Base-by-base conservation (phyloP, 441 rosid genomes). In the Erodium moschatum region DNA sequence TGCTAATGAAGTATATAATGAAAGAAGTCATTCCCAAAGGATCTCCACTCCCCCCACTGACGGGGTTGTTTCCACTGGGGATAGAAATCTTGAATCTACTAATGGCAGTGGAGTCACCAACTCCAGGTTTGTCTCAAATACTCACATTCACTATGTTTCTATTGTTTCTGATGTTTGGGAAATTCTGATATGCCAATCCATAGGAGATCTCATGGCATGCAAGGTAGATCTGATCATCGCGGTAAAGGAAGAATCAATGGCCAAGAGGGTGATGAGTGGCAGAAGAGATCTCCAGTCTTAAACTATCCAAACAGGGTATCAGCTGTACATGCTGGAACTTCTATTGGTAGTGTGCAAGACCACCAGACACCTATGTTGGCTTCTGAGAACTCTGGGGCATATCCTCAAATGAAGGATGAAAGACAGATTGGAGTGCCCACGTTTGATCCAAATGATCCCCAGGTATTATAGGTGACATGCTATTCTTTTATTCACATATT, bases 101-200 rank as follows among this genome's bases (percentile, higher is more conserved):
- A 73, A 66, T 79, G 66, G 71, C 18, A 68, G 78, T 78, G 85
- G 76, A 76, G 72, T 81, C 56, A 77, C 79, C 68, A 58, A 71
- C 35, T 64, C 84, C 79, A 92, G 99, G 99, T 91, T 75, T 67
- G 82, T 82, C 74, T 69, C 72, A 35, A 35, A 35, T 71, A 67
- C 46, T 72, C 80, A 11, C 52, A 46, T 48, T 18, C 46, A 64
- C 73, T 56, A 46, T 46, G 52, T 72, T 16, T 66, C 64, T 78
- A 76, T 70, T 75, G 61, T 72, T 69, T 72, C 46, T 66, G 13
- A 19, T 6, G 18, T 58, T 8, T 67, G 77, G 80, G 48, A 82
- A 75, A 76, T 75, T 75, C 69, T 77, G 56, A 33, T 61, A 61
- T 61, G 66, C 71, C 21, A 67, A 62, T 72, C 66, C 66, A 67